phyloP scores from a whole-genome alignment of 2,329 filamentous ascomycete genomes.

The Pyricularia grisea region DNA sequence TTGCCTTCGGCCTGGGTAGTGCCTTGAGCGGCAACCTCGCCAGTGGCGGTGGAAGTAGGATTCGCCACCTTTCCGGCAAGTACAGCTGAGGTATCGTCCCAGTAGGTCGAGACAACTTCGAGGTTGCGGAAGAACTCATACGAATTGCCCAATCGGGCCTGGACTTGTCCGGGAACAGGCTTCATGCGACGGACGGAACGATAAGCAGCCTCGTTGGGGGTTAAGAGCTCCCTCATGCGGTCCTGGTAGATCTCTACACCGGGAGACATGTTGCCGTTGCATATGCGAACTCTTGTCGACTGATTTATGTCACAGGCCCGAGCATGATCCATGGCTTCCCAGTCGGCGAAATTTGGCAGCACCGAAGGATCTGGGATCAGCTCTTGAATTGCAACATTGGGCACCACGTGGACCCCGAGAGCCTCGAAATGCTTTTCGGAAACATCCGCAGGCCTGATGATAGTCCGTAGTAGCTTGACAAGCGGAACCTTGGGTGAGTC shows the following conservation, averaged over 20 bases:
- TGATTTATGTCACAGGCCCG: conserved; percentile 38
- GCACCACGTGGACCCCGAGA: conserved; percentile 45
- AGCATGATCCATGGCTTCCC: conserved; percentile 39
- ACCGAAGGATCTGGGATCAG: conserved; percentile 44
- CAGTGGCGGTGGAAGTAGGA: conserved; percentile 20
- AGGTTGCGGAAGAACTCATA: conserved; percentile 59
- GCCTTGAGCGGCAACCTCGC: not conserved
- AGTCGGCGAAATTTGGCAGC: conserved; percentile 43
- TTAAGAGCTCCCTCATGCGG: conserved; percentile 45
- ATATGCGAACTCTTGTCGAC: conserved; percentile 36
- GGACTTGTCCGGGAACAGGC: conserved; percentile 40
- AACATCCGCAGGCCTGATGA: conserved; percentile 43
- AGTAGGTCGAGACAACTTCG: conserved; percentile 48
- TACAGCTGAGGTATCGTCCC: conserved; percentile 47
- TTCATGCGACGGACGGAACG: conserved; percentile 51
- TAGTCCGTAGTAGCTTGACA: conserved; percentile 39
- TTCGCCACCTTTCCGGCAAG: conserved; percentile 12
- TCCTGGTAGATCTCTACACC: conserved; percentile 50
- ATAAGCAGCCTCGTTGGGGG: conserved; percentile 48
- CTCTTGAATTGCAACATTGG: conserved; percentile 35
- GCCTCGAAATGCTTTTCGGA: conserved; percentile 42
- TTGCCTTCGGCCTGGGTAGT: conserved; percentile 6
- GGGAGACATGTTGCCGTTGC: conserved; percentile 44
- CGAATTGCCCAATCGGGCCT: conserved; percentile 49
- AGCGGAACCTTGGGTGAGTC: conserved; percentile 23